Evolutionary conservation across 768 basidiomycete genomes (phyloP).

Genomic region (Mycena galericulata): DNA sequence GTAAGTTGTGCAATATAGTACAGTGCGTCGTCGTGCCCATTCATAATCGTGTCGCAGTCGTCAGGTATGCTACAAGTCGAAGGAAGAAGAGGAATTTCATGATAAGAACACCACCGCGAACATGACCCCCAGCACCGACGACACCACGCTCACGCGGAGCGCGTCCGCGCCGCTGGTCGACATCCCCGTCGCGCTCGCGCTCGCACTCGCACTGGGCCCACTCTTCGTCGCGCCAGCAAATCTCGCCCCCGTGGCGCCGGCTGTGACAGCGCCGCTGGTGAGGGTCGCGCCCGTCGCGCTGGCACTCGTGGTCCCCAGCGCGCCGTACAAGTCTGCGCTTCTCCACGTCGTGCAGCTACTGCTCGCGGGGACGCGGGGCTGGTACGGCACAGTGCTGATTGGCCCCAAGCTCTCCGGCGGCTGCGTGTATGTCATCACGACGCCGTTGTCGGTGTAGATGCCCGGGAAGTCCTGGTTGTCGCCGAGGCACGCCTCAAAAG

Average conservation of each 20-base stretch:
- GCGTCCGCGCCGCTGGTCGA: constrained; percentile 15
- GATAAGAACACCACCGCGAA: constrained; percentile 38
- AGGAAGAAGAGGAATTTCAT: constrained; percentile 3
- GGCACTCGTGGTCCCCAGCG: constrained; percentile 19
- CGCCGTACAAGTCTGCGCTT: constrained; percentile 46
- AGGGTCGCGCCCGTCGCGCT: background rate
- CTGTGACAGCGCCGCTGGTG: background rate
- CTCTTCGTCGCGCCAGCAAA: background rate
- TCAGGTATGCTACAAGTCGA: background rate
- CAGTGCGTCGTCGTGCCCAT: too few species aligned
- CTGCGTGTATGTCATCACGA: constrained; percentile 56
- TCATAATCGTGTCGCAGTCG: background rate
- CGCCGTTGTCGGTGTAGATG: constrained; percentile 50
- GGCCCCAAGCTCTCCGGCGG: constrained; percentile 57
- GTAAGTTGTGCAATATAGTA: too few species aligned
- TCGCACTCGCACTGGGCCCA: constrained; percentile 4
- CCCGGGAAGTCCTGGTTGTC: constrained; percentile 76
- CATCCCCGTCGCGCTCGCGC: constrained; percentile 8
- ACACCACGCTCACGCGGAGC: constrained; percentile 4
- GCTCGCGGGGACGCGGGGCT: constrained; percentile 52
- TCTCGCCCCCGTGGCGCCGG: background rate
- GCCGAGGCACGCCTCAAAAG: constrained; percentile 74
- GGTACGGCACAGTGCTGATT: constrained; percentile 57
- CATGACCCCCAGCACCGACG: constrained; percentile 30
- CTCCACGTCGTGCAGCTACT: constrained; percentile 50